Conservation (phyloP, 331 rosid species). For the Prunus yedoensis region DNA sequence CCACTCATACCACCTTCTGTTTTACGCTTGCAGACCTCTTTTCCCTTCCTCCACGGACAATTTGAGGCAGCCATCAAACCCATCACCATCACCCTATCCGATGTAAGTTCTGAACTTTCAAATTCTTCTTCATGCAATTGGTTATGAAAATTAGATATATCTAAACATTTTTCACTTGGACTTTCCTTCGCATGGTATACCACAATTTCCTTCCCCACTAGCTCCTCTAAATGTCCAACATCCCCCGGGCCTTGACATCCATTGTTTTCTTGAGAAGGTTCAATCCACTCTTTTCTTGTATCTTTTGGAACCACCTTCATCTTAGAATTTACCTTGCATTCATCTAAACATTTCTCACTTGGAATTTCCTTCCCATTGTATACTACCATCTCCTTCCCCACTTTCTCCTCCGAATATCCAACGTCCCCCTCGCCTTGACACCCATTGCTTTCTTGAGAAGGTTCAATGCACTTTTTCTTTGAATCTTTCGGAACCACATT, state of each 20-base stretch:
- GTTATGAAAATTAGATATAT: not conserved
- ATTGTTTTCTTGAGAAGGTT: conserved; percentile 29
- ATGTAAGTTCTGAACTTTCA: conserved; percentile 22
- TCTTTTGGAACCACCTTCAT: conserved; percentile 18
- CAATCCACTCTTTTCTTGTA: conserved; percentile 12
- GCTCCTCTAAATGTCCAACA: conserved; percentile 27
- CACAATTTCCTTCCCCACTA: conserved; percentile 38
- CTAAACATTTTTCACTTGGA: conserved; percentile 22
- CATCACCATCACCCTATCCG: conserved; percentile 40
- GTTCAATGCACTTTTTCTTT: conserved; percentile 11
- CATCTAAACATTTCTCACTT: conserved; percentile 25
- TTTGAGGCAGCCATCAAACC: conserved; percentile 63
- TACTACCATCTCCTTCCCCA: conserved; percentile 38
- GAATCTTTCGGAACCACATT: conserved; percentile 18
- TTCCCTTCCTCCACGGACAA: conserved; percentile 55
- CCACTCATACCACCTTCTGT: conserved; percentile 30
- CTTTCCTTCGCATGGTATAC: conserved; percentile 30
- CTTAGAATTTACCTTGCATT: conserved; percentile 17
- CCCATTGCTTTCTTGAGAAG: conserved; percentile 27
- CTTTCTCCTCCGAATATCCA: conserved; percentile 27
- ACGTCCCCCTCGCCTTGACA: not conserved
- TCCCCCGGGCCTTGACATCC: not conserved
- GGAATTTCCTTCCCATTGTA: conserved; percentile 27
- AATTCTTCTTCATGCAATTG: conserved; percentile 33
- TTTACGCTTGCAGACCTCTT: conserved; percentile 27